These are phyloP conservation scores for Podaxis sp. DNA, from an alignment of 768 basidiomycete genomes.

Conservation along the genomic window DNA sequence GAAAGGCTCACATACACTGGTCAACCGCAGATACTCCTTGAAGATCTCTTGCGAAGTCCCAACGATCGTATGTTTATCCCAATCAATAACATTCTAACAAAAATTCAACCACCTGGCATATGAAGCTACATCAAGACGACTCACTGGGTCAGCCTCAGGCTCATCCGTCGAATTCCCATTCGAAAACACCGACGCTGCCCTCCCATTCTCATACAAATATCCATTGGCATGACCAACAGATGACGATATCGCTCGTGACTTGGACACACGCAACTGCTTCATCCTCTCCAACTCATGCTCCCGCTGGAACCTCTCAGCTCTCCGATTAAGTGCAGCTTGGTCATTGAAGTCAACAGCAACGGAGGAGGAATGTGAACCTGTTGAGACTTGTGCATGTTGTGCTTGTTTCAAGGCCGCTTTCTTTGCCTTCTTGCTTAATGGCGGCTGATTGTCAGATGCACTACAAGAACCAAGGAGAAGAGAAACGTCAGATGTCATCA, in stretches of 20 bases:
- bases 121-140: slow-evolving; percentile 26
- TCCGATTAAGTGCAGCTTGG: slow-evolving; percentile 65
- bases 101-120: neutral
- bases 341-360: slow-evolving; percentile 53
- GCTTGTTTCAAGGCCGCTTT: slow-evolving; percentile 44
- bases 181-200: slow-evolving; percentile 7
- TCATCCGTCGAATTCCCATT: slow-evolving; percentile 48
- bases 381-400: slow-evolving; percentile 34
- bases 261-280: slow-evolving; percentile 47
- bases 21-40: slow-evolving; percentile 94
- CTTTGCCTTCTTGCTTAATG: slow-evolving; percentile 56
- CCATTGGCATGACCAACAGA: slow-evolving; percentile 49
- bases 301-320: slow-evolving; percentile 88
- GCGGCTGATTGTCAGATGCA: slow-evolving; percentile 25
- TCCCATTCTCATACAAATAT: slow-evolving; percentile 39
- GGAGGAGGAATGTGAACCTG: slow-evolving; percentile 33
- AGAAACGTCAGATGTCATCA: neutral
- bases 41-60: slow-evolving; percentile 88
- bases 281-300: slow-evolving; percentile 83
- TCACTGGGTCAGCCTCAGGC: slow-evolving; percentile 70
- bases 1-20: slow-evolving; percentile 56
- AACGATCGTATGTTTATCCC: slow-evolving; percentile 95
- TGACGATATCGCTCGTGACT: slow-evolving; percentile 21
- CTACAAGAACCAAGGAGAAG: slow-evolving; percentile 33
- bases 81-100: slow-evolving; percentile 87